Evolutionary conservation across 75 land plant species (phyloP).

Genomic region (Selaginella tamariscina): DNA sequence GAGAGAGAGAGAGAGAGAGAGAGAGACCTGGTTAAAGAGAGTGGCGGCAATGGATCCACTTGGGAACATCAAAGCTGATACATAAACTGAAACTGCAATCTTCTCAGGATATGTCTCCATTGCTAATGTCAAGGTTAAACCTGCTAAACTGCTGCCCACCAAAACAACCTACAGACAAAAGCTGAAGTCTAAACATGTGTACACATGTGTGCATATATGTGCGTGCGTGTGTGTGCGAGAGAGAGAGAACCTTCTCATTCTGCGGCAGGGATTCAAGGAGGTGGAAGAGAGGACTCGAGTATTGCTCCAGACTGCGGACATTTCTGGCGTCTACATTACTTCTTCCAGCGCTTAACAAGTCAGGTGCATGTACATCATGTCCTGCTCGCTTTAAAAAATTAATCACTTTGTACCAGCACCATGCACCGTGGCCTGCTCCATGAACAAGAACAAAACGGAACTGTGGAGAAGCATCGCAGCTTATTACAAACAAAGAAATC

Average conservation of each 20-base stretch:
- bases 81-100: conserved; percentile 38
- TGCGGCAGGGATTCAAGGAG: too few species aligned
- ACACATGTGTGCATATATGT: too few species aligned
- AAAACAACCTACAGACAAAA: conserved; percentile 32
- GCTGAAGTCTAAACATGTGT: too few species aligned
- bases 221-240: too few species aligned
- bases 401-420: conserved; percentile 23
- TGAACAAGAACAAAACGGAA: conserved; percentile 21
- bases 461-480: too few species aligned
- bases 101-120: conserved; percentile 46
- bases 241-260: too few species aligned
- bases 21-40: conserved; percentile 2
- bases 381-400: conserved; percentile 12
- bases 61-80: conserved; percentile 40
- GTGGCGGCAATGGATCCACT: neutral
- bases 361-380: conserved; percentile 13
- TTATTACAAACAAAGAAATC: too few species aligned
- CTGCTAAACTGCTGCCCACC: conserved; percentile 59
- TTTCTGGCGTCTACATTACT: neutral
- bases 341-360: conserved; percentile 9
- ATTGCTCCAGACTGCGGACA: too few species aligned
- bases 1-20: conserved; percentile 1
- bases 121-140: conserved; percentile 36
- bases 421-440: conserved; percentile 24
- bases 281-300: neutral